Evolutionary conservation across 805 yeast genomes (phyloP).

Genomic region (Hemisphaericaspora nanyangensis): DNA sequence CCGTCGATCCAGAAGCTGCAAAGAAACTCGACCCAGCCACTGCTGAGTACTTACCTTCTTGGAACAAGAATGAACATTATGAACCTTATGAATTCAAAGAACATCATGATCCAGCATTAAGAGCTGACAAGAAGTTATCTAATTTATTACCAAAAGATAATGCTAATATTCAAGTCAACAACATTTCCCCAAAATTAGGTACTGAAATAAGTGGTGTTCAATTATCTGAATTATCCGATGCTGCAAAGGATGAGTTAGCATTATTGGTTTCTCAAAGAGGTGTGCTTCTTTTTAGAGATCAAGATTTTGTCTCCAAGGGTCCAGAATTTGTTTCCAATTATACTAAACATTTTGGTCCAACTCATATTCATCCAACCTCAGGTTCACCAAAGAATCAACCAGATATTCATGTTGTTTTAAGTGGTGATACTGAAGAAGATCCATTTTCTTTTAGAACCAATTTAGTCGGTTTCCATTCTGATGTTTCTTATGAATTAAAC

Average conservation of each 20-base stretch:
- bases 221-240: slow-evolving; percentile 47
- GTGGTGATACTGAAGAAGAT: slow-evolving; percentile 13
- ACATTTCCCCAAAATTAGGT: slow-evolving; percentile 69
- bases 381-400: slow-evolving; percentile 32
- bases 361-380: slow-evolving; percentile 46
- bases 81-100: slow-evolving; percentile 51
- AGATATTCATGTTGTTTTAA: slow-evolving; percentile 27
- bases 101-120: slow-evolving; percentile 54
- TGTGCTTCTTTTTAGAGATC: slow-evolving; percentile 61
- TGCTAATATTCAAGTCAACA: slow-evolving; percentile 26
- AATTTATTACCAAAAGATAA: slow-evolving; percentile 41
- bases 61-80: slow-evolving; percentile 38
- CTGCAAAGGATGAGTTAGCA: slow-evolving; percentile 66
- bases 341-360: slow-evolving; percentile 32
- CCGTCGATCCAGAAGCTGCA: slow-evolving; percentile 9
- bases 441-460: slow-evolving; percentile 19
- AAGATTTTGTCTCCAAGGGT: slow-evolving; percentile 49
- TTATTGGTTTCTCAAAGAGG: slow-evolving; percentile 63
- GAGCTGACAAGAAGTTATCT: slow-evolving; percentile 52
- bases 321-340: slow-evolving; percentile 29
- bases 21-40: slow-evolving; percentile 1
- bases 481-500: slow-evolving; percentile 38
- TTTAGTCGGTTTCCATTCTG: slow-evolving; percentile 33
- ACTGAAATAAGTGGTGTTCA: slow-evolving; percentile 59
- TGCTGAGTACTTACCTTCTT: slow-evolving; percentile 26